Evolutionary conservation across 1,284 basidiomycete species (phyloP).

Genomic region (Sanguinoderma infundibulare): DNA sequence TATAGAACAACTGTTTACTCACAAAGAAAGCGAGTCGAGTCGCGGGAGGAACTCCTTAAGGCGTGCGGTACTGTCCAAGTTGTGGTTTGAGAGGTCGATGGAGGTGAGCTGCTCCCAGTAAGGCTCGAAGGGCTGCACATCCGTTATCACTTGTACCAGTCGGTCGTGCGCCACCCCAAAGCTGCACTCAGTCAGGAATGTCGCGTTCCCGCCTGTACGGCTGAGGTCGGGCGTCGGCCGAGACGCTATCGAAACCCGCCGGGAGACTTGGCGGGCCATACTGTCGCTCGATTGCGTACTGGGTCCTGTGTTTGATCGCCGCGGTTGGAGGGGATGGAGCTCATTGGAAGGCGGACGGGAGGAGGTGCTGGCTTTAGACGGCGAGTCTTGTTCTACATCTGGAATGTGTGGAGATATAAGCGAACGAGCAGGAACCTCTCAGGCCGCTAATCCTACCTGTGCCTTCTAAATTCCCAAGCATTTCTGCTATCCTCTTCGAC

Average conservation of each 20-base stretch:
- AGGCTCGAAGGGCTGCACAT: slow-evolving; percentile 94
- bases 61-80: slow-evolving; percentile 87
- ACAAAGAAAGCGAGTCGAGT: slow-evolving; percentile 84
- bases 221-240: slow-evolving; percentile 7
- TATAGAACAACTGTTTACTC: slow-evolving; percentile 35
- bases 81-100: slow-evolving; percentile 82
- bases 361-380: slow-evolving; percentile 62
- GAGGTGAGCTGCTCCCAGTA: slow-evolving; percentile 85
- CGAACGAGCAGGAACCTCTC: too few species aligned
- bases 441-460: slow-evolving; percentile 49
- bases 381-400: slow-evolving; percentile 59
- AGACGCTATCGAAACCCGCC: slow-evolving; percentile 46
- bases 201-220: slow-evolving; percentile 51
- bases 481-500: slow-evolving; percentile 78
- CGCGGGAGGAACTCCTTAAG: slow-evolving; percentile 93
- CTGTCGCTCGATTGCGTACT: slow-evolving; percentile 24
- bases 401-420: not conserved
- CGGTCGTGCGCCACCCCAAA: slow-evolving; percentile 92
- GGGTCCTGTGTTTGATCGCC: slow-evolving; percentile 39
- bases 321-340: slow-evolving; percentile 49
- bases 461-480: slow-evolving; percentile 74
- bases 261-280: slow-evolving; percentile 34
- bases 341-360: slow-evolving; percentile 45
- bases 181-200: slow-evolving; percentile 93
- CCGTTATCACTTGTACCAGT: slow-evolving; percentile 92